Base-by-base conservation (phyloP, 129 eudicot species). In the Arctium lappa region DNA sequence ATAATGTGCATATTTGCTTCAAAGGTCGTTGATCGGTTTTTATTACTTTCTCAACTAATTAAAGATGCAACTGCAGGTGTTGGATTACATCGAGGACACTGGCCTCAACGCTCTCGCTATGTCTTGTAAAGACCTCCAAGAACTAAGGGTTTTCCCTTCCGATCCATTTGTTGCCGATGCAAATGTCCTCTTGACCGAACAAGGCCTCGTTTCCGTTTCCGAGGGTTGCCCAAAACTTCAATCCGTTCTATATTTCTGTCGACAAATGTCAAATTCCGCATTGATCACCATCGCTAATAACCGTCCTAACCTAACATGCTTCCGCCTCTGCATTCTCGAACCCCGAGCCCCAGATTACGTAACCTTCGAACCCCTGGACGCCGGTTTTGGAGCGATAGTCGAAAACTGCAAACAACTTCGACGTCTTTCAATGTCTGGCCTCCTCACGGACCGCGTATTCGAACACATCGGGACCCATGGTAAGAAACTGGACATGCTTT, bases 301-400 rank as follows among this genome's bases (percentile, higher is more conserved):
- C 82, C 95, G 97, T 0, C 98, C 99, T 2, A 89, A 90, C 78
- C 69, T 96, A 1, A 86, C 90, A 60, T 87, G 94, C 12, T 96
- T 96, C 79, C 96, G 98, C 2, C 88, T 93, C 31, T 93, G 98
- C 89, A 96, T 96, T 38, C 80, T 96, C 6, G 99, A 93, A 76
- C 97, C 98, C 33, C 91, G 83, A 3, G 88, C 90, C 18, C 93
- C 99, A 2, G 99, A 95, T 74, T 91, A 95, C 91, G 29, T 90
- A 15, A 95, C 99, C 50, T 84, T 82, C 1, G 92, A 89, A 79
- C 93, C 99, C 60, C 92, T 95, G 0, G 99, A 95, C 36, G 13
- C 88, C 12, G 99, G 99, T n/a, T 95, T 95, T 13, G 99, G 99
- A 29, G 90, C 97, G 31, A 95, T 95, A 18, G 99, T 93, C 1